phyloP scores from a whole-genome alignment of 1,284 basidiomycete species.

The Amylostereum areolatum region DNA sequence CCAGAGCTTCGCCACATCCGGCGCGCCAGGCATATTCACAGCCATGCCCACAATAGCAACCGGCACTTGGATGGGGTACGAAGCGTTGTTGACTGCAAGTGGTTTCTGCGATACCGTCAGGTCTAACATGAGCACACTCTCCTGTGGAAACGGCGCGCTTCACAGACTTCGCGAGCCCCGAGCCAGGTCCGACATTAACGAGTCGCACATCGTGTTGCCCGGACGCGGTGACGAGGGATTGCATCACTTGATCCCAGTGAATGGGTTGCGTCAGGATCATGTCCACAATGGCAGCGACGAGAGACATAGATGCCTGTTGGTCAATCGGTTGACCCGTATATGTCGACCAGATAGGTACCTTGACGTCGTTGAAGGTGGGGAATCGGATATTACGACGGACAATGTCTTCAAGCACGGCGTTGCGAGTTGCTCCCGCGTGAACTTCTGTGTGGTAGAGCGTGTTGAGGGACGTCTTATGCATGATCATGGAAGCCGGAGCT shows the following conservation, averaged over 20 bases:
- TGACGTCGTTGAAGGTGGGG: slow-evolving; percentile 39
- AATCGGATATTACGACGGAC: slow-evolving; percentile 39
- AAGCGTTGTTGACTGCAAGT: background rate
- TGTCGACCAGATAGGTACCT: slow-evolving; percentile 42
- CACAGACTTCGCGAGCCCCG: slow-evolving; percentile 34
- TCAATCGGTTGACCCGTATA: slow-evolving; percentile 35
- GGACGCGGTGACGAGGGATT: slow-evolving; percentile 23
- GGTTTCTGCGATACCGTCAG: slow-evolving; percentile 7
- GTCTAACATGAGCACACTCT: slow-evolving; percentile 22
- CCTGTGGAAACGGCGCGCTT: slow-evolving; percentile 28
- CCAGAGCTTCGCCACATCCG: slow-evolving; percentile 46
- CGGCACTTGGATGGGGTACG: slow-evolving; percentile 36
- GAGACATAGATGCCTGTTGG: slow-evolving; percentile 19
- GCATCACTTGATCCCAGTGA: slow-evolving; percentile 43
- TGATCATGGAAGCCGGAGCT: slow-evolving; percentile 25
- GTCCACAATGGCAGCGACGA: slow-evolving; percentile 46
- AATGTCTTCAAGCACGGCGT: slow-evolving; percentile 40
- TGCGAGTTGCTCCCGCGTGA: slow-evolving; percentile 27
- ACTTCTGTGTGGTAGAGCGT: slow-evolving; percentile 49
- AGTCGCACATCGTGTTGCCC: slow-evolving; percentile 23
- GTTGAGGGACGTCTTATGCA: slow-evolving; percentile 38
- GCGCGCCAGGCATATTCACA: slow-evolving; percentile 55
- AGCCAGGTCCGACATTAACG: slow-evolving; percentile 54
- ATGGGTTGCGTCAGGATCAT: slow-evolving; percentile 53
- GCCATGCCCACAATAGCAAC: slow-evolving; percentile 72